Conservation (phyloP, 306 rosid genomes). For the Corylus heterophylla region DNA sequence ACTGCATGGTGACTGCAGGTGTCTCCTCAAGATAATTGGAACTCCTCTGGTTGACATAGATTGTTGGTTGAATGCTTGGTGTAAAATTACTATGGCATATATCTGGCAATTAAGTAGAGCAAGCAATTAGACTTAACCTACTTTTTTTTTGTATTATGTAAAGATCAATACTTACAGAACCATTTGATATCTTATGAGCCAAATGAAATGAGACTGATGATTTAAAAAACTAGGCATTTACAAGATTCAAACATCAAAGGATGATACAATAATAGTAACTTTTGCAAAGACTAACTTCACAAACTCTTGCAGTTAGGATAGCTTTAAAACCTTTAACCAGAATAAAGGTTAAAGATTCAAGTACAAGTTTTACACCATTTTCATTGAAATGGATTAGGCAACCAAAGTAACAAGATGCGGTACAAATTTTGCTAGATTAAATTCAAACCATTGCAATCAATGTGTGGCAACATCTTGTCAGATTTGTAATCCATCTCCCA, state of each 20-base stretch:
- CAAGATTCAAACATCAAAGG: not conserved
- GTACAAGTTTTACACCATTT: not conserved
- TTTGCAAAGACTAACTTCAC: not conserved
- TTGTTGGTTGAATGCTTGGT: not conserved
- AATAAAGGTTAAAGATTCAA: not conserved
- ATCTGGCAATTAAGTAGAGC: not conserved
- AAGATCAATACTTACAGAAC: not conserved
- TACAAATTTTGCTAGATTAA: not conserved
- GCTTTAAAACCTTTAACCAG: not conserved
- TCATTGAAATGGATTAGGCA: not conserved
- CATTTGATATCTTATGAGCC: not conserved
- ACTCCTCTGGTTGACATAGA: not conserved
- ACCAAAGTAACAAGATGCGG: not conserved
- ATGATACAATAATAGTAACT: not conserved
- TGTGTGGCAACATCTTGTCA: not conserved
- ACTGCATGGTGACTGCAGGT: not conserved
- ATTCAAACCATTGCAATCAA: not conserved
- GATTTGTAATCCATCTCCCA: not conserved
- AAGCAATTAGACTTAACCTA: not conserved
- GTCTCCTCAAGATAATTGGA: slow-evolving; percentile 17
- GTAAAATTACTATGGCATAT: not conserved
- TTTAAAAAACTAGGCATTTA: not conserved
- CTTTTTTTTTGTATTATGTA: not conserved
- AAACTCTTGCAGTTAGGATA: not conserved
- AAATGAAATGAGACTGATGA: not conserved